These are phyloP conservation scores for Agarophyton chilense DNA, from an alignment of 23 red algal species.

Conservation along the genomic window DNA sequence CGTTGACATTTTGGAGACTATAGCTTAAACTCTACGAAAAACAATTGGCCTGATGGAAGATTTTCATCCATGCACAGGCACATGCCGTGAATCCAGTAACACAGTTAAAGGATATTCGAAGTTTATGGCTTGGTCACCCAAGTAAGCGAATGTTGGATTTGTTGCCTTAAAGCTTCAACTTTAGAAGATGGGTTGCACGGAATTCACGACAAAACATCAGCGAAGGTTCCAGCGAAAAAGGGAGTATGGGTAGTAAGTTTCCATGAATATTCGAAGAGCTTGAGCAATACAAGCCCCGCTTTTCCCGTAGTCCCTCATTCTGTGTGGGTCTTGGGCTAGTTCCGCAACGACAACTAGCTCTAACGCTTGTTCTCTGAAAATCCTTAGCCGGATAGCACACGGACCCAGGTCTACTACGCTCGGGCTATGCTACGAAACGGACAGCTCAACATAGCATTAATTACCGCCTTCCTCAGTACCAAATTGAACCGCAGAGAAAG, in stretches of 20 bases:
- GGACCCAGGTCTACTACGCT: not conserved
- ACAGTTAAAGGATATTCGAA: not conserved
- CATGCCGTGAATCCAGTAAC: not conserved
- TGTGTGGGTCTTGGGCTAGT: not conserved
- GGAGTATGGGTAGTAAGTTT: not conserved
- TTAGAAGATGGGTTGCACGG: not conserved
- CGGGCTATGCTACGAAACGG: not conserved
- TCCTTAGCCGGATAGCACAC: not conserved
- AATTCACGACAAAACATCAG: not conserved
- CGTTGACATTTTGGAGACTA: not conserved
- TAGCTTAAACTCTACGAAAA: not conserved
- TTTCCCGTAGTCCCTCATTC: not conserved
- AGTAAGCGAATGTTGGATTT: not conserved
- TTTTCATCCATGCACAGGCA: not conserved
- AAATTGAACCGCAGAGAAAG: not conserved
- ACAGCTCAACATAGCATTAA: not conserved
- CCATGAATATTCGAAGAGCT: not conserved
- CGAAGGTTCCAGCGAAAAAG: not conserved
- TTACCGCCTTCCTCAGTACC: not conserved
- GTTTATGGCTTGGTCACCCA: not conserved
- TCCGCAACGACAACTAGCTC: not conserved
- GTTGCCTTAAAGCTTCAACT: not conserved
- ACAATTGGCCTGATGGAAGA: not conserved
- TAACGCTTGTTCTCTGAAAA: not conserved
- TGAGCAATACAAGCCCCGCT: not conserved